Evolutionary conservation across 257 asterid genomes (phyloP).

Genomic region (Plantago elongata): DNA sequence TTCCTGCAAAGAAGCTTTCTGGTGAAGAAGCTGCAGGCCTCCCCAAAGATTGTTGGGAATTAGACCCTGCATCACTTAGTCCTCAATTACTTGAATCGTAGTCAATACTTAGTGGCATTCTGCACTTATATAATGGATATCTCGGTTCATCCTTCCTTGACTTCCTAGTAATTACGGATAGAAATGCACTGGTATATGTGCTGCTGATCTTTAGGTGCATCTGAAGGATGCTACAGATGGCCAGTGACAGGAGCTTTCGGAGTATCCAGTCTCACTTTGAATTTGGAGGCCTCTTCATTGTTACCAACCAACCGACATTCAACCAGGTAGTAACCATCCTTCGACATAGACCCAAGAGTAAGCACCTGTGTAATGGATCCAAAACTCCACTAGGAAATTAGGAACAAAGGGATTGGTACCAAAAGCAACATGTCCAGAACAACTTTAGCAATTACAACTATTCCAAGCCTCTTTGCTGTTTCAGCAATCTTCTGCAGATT

Average conservation of each 20-base stretch:
- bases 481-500: constrained; percentile 79
- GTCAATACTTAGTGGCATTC: neutral
- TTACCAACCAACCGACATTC: constrained; percentile 92
- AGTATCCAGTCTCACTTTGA: too few species aligned
- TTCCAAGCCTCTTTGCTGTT: constrained; percentile 61
- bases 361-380: constrained; percentile 62
- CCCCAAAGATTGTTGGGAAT: constrained; percentile 83
- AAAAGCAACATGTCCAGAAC: constrained; percentile 76
- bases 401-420: constrained; percentile 73
- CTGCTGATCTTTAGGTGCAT: too few species aligned
- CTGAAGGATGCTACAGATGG: too few species aligned
- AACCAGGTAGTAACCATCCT: constrained; percentile 95
- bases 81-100: constrained; percentile 26
- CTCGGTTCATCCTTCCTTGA: constrained; percentile 3
- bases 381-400: constrained; percentile 78
- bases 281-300: neutral
- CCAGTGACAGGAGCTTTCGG: too few species aligned
- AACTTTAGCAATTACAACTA: constrained; percentile 68
- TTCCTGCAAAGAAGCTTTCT: constrained; percentile 74
- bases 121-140: constrained; percentile 9
- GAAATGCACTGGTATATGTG: too few species aligned
- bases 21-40: constrained; percentile 60
- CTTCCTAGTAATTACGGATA: constrained; percentile 10
- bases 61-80: constrained; percentile 71
- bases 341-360: constrained; percentile 80